Evolutionary conservation across 139 green algal genomes (phyloP), one percentile per base, ranked within the genome.

Genomic region (Zygnema circumcarinatum): DNA sequence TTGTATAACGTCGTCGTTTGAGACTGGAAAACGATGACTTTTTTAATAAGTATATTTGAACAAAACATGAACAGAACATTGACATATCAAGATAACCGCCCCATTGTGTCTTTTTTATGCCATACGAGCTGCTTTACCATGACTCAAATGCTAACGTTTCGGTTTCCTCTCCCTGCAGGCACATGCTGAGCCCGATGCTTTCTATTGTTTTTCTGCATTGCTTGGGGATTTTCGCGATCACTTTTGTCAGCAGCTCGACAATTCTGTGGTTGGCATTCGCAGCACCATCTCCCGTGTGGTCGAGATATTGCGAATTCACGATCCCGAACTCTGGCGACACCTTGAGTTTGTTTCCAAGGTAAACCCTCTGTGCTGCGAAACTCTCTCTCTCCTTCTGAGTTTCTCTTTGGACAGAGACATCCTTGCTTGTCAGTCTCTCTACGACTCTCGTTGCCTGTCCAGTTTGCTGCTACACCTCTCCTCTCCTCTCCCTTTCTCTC

Each of bases 221-320:
- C 92, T 98, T 86, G 87, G 87, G 36, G 95, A 97, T 72, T 96
- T 96, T 83, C 79, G 96, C 80, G 96, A 99, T 92, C 90, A 98
- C 91, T 99, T 98, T 73, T 98, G 94, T 90, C 87, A 96, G 86
- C 93, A 98, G 92, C 92, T 99, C 83, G 96, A 99, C 92, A 98
- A 98, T 90, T 96, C 92, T 38, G 86, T 88, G 36, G 93, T 95
- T 38, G 96, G 96, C 83, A 98, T 99, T 88, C 83, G 82, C 29
- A 94, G 94, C 11, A 98, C 93, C 2, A 93, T 99, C 33, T 80
- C 88, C 29, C 79, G 87, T 38, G 93, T 98, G 1, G 94, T 91
- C 83, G 25, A 79, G 20, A 31, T 96, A 67, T 88, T 99, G 75
- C 76, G 91, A 56, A 22, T 20, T 0, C 62, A 88, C 32, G 94